Conservation (phyloP, 1,284 basidiomycete genomes). For the Porodaedalea pini region DNA sequence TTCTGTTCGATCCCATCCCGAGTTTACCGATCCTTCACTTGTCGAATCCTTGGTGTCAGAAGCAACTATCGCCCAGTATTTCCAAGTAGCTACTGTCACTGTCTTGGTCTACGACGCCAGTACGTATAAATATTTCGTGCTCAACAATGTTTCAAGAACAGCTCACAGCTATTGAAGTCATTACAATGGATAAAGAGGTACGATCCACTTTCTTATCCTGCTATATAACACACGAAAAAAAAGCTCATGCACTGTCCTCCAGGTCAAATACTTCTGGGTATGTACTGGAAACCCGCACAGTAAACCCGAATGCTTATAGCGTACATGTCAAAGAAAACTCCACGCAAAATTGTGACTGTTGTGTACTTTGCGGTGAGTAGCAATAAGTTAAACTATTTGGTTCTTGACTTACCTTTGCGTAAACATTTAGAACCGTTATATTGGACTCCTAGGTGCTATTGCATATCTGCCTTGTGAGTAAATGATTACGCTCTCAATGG, state of each 20-base stretch:
- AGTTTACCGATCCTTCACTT: no score
- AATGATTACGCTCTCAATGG: not conserved
- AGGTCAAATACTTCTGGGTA: conserved; percentile 13
- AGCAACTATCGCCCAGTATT: not conserved
- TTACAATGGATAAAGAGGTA: not conserved
- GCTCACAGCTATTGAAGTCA: not conserved
- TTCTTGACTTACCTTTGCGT: not conserved
- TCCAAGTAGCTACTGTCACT: not conserved
- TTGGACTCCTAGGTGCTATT: not conserved
- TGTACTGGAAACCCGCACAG: not conserved
- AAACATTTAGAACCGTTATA: conserved; percentile 6
- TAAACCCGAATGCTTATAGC: not conserved
- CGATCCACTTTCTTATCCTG: no score
- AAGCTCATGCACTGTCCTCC: not conserved
- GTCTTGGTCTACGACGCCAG: not conserved
- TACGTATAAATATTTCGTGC: not conserved
- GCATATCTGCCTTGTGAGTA: not conserved
- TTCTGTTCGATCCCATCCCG: no score
- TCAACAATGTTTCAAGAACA: not conserved
- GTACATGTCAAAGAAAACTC: not conserved
- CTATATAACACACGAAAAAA: no score
- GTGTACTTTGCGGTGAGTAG: conserved; percentile 5
- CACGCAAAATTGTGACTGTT: not conserved
- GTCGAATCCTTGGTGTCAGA: not conserved
- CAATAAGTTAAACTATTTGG: not conserved